These are phyloP conservation scores for Apophysomyces elegans DNA, from an alignment of 371 early-diverging fungal genomes.

Conservation along the genomic window DNA sequence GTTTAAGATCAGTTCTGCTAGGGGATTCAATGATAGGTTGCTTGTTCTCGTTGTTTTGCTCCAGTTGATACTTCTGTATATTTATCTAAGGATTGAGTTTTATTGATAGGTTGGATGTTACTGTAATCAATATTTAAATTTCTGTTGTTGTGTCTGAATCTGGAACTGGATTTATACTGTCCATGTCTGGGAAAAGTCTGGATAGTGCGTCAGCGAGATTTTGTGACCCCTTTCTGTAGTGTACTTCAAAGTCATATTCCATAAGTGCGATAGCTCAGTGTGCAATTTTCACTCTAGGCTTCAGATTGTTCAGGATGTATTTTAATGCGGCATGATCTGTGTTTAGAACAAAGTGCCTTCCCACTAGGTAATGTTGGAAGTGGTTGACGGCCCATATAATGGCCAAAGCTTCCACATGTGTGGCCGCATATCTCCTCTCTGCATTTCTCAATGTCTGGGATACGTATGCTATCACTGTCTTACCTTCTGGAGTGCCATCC, in stretches of 20 bases:
- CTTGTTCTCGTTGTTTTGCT: no score
- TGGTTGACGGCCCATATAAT: constrained; percentile 38
- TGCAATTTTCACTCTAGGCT: constrained; percentile 21
- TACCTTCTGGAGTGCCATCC: constrained; percentile 19
- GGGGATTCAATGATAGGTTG: no score
- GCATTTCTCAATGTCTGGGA: neutral
- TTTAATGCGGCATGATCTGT: constrained; percentile 39
- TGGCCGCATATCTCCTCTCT: constrained; percentile 16
- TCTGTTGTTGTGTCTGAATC: neutral
- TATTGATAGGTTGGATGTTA: neutral
- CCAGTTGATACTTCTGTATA: no score
- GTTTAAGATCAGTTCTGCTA: no score
- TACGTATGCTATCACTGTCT: constrained; percentile 17
- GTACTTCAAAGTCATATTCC: constrained; percentile 28
- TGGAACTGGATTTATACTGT: neutral
- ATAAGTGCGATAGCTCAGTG: constrained; percentile 33
- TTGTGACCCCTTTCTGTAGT: constrained; percentile 20
- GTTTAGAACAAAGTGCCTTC: constrained; percentile 25
- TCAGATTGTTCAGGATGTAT: constrained; percentile 18
- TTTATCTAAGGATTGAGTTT: no score
- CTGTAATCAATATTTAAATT: neutral
- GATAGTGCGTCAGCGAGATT: constrained; percentile 42
- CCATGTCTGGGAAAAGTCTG: neutral
- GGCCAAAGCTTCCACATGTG: constrained; percentile 35
- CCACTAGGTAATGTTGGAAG: constrained; percentile 34